Conservation (phyloP, 2,329 filamentous ascomycete genomes). For the Stagonosporopsis vannaccii region DNA sequence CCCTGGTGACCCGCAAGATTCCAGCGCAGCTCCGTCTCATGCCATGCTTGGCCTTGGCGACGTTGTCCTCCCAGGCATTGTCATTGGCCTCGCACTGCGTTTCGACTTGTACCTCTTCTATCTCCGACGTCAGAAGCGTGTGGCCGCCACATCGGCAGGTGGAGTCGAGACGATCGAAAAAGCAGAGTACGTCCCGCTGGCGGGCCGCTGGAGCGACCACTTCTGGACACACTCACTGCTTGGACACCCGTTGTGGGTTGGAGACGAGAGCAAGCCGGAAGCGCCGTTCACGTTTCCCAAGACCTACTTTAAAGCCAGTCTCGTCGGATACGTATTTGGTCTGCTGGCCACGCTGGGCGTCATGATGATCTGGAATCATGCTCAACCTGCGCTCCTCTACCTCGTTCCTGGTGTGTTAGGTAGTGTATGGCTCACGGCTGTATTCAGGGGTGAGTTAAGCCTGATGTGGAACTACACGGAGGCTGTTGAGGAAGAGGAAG, state of each 20-base stretch:
- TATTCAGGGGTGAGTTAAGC: conserved; percentile 72
- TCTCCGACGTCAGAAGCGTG: conserved; percentile 64
- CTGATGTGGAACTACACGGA: conserved; percentile 87
- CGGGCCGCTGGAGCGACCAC: conserved; percentile 80
- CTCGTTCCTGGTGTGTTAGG: conserved; percentile 85
- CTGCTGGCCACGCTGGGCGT: conserved; percentile 79
- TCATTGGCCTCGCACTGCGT: conserved; percentile 86
- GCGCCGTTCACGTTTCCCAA: conserved; percentile 70
- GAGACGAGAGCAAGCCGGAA: conserved; percentile 25
- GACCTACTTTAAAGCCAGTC: conserved; percentile 80
- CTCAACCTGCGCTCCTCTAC: conserved; percentile 90
- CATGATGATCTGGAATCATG: conserved; percentile 79
- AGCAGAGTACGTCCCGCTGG: conserved; percentile 57
- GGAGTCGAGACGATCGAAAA: conserved; percentile 41
- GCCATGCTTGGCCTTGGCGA: conserved; percentile 94
- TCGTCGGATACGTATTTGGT: conserved; percentile 78
- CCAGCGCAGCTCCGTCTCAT: conserved; percentile 51
- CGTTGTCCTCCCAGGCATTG: conserved; percentile 88
- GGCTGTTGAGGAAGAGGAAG: conserved; percentile 52
- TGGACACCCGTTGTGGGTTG: conserved; percentile 36
- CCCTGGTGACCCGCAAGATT: conserved; percentile 60
- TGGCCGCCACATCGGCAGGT: conserved; percentile 17
- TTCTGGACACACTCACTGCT: conserved; percentile 71
- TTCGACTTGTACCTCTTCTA: conserved; percentile 92
- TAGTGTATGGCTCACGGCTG: conserved; percentile 76